Evolutionary conservation across 371 early-diverging fungal genomes (phyloP), one percentile per base, ranked within the genome.

Genomic region (Polyrhizophydium stewartii): DNA sequence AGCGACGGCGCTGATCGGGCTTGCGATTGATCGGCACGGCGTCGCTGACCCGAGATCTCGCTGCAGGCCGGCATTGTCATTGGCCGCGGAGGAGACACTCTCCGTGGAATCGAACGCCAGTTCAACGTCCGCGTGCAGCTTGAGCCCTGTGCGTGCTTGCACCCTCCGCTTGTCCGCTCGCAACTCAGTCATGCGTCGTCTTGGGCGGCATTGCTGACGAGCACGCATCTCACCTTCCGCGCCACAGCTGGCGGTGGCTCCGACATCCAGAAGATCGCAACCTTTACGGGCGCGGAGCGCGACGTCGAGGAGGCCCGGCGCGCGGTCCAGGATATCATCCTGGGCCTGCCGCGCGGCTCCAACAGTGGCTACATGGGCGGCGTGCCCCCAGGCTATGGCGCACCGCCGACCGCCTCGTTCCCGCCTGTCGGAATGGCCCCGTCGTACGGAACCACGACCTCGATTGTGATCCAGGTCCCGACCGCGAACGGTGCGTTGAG

Each of bases 31-130:
- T 52, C 12, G 61, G 43, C 17, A 47, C 50, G 21, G n/a, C 59
- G 21, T 47, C 50, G 28, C 59, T 50, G 19, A 49, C n/a, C 22
- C 32, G 31, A 49, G 46, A 30, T 38, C 50, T 59, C n/a, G 40
- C n/a, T n/a, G 33, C 30, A 67, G 68, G 91, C 92, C 19, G 94
- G 94, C 3, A 66, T 92, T 47, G 81, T 95, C 45, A 95, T 94
- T 70, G 94, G 94, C 12, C 79, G 87, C 41, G 85, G 85, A 22
- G 93, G 93, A 16, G 92, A 90, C 55, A 90, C 86, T 68, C 70
- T 94, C 59, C 87, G 89, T 67, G 73, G 85, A 33, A 89, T 93
- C 62, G 91, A 93, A 71, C 74, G 83, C 32, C 76, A 80, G 51
- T 86, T 86, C 61, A 60, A 63, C 38, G 85, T 85, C 35, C 80